Evolutionary conservation across 1,284 basidiomycete species (phyloP).

Genomic region (Cystodermella granulosa): DNA sequence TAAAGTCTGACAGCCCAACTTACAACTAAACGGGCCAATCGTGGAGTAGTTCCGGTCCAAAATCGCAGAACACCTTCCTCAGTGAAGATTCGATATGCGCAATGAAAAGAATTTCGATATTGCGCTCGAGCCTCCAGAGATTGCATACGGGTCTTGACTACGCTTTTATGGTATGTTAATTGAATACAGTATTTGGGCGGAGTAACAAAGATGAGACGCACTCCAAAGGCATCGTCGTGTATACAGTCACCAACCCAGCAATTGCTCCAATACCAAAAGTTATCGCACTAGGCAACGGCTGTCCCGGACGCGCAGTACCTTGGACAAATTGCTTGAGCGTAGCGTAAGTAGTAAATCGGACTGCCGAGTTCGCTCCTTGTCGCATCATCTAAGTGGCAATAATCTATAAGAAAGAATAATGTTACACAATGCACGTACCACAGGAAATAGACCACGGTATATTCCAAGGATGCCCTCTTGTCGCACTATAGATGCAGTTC

Average conservation of each 20-base stretch:
- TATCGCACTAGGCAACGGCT: conserved; percentile 78
- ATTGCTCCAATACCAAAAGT: conserved; percentile 93
- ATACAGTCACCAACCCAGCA: conserved; percentile 93
- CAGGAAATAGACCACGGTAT: conserved; percentile 91
- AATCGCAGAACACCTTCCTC: conserved; percentile 86
- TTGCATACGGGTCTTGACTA: conserved; percentile 98
- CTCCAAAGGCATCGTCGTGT: conserved; percentile 92
- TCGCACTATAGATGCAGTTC: conserved; percentile 74
- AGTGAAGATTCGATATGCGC: conserved; percentile 84
- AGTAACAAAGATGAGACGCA: conserved; percentile 39
- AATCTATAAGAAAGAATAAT: conserved; percentile 5
- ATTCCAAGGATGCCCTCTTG: conserved; percentile 81
- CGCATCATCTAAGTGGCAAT: conserved; percentile 75
- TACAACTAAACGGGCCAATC: conserved; percentile 79
- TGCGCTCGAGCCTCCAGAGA: conserved; percentile 76
- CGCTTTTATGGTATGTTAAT: conserved; percentile 46
- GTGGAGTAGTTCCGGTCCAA: conserved; percentile 94
- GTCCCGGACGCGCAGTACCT: conserved; percentile 76
- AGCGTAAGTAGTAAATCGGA: conserved; percentile 94
- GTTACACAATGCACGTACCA: conserved; percentile 54
- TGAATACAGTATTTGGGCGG: not conserved
- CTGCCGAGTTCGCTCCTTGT: conserved; percentile 94
- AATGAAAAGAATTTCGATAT: conserved; percentile 92
- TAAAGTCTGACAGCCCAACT: conserved; percentile 33
- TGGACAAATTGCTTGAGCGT: conserved; percentile 91